Percentiles rank a stretch among this genome's conserved stretches.
Evolutionary conservation across 257 asterid genomes (phyloP).

Genomic region (Misopates orontium): DNA sequence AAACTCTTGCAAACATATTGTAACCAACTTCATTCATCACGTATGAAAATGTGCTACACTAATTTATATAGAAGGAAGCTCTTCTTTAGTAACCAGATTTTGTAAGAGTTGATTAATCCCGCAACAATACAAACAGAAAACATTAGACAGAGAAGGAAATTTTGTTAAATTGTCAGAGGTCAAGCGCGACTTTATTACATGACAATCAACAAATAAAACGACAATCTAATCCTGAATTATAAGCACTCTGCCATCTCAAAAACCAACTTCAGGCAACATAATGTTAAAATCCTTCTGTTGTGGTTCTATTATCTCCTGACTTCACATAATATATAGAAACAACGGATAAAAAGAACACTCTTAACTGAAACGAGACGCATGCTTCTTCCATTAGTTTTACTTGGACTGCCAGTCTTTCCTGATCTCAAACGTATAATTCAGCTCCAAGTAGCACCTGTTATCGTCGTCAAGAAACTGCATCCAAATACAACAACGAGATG

Average conservation of each 20-base stretch:
- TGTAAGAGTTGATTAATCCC: too few species aligned
- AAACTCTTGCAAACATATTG: too few species aligned
- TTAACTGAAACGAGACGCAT: conserved; percentile 30
- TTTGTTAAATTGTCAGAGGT: conserved; percentile 26
- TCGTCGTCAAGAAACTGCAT: conserved; percentile 91
- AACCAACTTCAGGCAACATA: conserved; percentile 28
- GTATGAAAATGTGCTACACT: too few species aligned
- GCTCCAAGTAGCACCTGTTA: conserved; percentile 89
- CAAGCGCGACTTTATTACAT: conserved; percentile 32
- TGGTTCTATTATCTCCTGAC: conserved; percentile 34
- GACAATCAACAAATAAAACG: conserved; percentile 28
- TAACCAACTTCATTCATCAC: too few species aligned
- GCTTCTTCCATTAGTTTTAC: conserved; percentile 28
- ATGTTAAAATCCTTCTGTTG: conserved; percentile 13
- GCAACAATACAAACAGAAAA: neutral
- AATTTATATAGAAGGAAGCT: too few species aligned
- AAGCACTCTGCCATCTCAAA: conserved; percentile 29
- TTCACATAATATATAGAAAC: conserved; percentile 24
- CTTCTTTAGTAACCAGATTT: too few species aligned
- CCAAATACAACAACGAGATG: neutral
- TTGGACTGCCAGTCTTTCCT: conserved; percentile 81
- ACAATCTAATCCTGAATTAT: conserved; percentile 27
- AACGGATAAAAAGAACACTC: conserved; percentile 23
- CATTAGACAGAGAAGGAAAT: conserved; percentile 10
- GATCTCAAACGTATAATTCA: conserved; percentile 91